Percentiles rank a stretch among this genome's conserved stretches.
Evolutionary conservation across 2,329 filamentous ascomycete genomes (phyloP).

Genomic region (Pseudogymnoascus sp.): DNA sequence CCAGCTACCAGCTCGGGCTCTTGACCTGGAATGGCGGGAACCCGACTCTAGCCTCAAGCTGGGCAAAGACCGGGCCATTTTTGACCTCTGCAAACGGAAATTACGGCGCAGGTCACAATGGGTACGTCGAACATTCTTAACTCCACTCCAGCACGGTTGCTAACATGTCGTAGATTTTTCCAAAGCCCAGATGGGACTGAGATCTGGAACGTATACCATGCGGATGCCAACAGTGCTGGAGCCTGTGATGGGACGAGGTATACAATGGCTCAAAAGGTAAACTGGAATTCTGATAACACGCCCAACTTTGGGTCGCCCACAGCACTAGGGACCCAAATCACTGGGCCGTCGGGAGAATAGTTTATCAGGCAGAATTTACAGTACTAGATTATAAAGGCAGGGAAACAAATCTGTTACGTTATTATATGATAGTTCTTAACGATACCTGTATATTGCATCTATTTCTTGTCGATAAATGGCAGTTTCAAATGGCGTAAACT

Average conservation of each 20-base stretch:
- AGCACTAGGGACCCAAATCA: conserved; percentile 26
- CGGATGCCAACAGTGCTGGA: conserved; percentile 41
- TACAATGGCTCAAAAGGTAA: conserved; percentile 45
- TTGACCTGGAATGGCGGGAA: conserved; percentile 47
- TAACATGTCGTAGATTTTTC: conserved; percentile 42
- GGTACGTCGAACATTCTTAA: conserved; percentile 20
- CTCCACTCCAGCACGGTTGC: neutral
- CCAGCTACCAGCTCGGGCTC: conserved; percentile 46
- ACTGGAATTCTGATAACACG: conserved; percentile 42
- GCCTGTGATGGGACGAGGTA: conserved; percentile 48
- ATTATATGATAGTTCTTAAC: neutral
- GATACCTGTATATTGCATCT: conserved; percentile 13
- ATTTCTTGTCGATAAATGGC: neutral
- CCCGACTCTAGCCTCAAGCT: conserved; percentile 37
- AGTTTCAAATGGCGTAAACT: neutral
- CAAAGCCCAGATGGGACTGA: conserved; percentile 46
- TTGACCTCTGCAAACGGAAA: conserved; percentile 48
- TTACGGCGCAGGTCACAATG: conserved; percentile 42
- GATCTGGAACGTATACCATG: conserved; percentile 51
- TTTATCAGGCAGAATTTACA: conserved; percentile 3
- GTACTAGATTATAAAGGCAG: neutral
- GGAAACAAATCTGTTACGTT: neutral
- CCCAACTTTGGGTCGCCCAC: conserved; percentile 42
- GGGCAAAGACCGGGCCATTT: conserved; percentile 47
- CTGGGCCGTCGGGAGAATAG: conserved; percentile 32